phyloP scores from a whole-genome alignment of 208 protist genomes.

The Leishmania guyanensis region DNA sequence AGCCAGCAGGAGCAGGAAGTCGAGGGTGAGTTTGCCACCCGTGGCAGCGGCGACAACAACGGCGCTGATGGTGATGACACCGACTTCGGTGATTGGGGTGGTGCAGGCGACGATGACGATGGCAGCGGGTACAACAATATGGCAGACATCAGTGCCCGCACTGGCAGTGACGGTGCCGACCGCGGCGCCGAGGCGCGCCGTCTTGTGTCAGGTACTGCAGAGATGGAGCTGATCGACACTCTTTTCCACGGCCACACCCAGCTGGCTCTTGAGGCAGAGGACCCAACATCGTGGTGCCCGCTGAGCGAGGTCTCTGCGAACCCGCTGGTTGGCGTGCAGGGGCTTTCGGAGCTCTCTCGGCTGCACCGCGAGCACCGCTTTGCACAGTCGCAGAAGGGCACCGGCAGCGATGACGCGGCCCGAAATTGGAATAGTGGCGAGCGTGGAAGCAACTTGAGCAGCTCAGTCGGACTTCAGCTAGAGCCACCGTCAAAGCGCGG shows the following conservation, averaged over 20 bases:
- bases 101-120: slow-evolving; percentile 5
- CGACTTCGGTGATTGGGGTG: neutral
- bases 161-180: slow-evolving; percentile 25
- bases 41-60: slow-evolving; percentile 17
- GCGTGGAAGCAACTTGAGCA: neutral
- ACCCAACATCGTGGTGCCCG: slow-evolving; percentile 75
- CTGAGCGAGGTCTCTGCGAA: slow-evolving; percentile 49
- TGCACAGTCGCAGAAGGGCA: slow-evolving; percentile 19
- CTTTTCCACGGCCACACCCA: slow-evolving; percentile 47
- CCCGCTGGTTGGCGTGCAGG: slow-evolving; percentile 24
- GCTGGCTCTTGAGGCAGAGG: slow-evolving; percentile 80
- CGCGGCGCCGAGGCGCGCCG: slow-evolving; percentile 44
- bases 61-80: slow-evolving; percentile 27
- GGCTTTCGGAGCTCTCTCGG: slow-evolving; percentile 52
- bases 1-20: slow-evolving; percentile 19
- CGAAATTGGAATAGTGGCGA: neutral
- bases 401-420: neutral
- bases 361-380: slow-evolving; percentile 73
- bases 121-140: neutral
- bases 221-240: slow-evolving; percentile 69
- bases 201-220: slow-evolving; percentile 62
- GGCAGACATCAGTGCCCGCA: neutral
- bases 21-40: slow-evolving; percentile 5
- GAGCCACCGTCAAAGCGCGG: slow-evolving; percentile 33
- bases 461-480: neutral